Evolutionary conservation across 1,139 yeast genomes (phyloP).

Genomic region (Yamadazyma aaseri): DNA sequence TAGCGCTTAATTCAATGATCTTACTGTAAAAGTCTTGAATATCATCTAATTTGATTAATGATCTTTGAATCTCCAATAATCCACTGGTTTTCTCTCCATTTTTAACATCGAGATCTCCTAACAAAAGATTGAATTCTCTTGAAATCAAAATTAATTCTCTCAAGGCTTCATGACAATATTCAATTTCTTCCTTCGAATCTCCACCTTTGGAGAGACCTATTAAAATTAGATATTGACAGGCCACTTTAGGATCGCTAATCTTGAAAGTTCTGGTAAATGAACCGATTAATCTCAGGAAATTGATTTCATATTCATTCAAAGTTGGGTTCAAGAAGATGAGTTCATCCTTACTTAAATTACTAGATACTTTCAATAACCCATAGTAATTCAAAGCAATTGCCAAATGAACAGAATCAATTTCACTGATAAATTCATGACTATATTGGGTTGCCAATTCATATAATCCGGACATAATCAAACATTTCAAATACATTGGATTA

Average conservation of each 20-base stretch:
- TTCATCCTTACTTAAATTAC: conserved; percentile 26
- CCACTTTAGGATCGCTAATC: conserved; percentile 83
- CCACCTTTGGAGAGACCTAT: conserved; percentile 56
- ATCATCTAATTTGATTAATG: conserved; percentile 59
- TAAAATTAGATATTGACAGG: conserved; percentile 80
- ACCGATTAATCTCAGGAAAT: conserved; percentile 61
- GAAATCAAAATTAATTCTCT: conserved; percentile 84
- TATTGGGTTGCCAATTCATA: conserved; percentile 81
- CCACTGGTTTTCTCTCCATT: conserved; percentile 85
- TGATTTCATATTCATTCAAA: conserved; percentile 45
- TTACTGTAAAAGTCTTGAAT: conserved; percentile 48
- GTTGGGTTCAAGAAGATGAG: conserved; percentile 28
- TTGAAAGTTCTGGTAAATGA: conserved; percentile 80
- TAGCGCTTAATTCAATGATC: conserved; percentile 84
- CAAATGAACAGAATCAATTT: conserved; percentile 86
- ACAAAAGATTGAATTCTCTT: conserved; percentile 73
- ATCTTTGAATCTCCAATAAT: conserved; percentile 74
- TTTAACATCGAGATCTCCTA: conserved; percentile 70
- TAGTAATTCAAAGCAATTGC: conserved; percentile 79
- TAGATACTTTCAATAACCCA: conserved; percentile 62
- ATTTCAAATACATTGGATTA: conserved; percentile 75
- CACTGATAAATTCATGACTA: conserved; percentile 60
- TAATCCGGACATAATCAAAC: conserved; percentile 72
- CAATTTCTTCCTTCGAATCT: conserved; percentile 42
- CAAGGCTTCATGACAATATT: conserved; percentile 73